A percentile compares a stretch with the other conserved stretches of the same genome.
These are phyloP conservation scores for Penicillium argentinense DNA, from an alignment of 495 filamentous ascomycete species.

Conservation along the genomic window DNA sequence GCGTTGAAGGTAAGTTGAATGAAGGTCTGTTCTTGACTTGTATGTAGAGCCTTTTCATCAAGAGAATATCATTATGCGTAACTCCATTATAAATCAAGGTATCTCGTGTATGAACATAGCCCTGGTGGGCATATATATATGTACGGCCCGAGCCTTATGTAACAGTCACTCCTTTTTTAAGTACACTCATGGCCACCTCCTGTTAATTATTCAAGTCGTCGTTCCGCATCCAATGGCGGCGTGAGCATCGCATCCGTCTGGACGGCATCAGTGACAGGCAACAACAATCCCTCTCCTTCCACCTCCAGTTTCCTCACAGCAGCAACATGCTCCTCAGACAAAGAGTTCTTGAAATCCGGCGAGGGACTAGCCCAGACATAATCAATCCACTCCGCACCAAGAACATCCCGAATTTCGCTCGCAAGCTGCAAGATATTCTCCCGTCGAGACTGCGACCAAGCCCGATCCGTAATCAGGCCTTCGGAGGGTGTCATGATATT, in stretches of 20 bases:
- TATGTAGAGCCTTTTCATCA: too few species aligned
- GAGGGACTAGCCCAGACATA: constrained; percentile 70
- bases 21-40: too few species aligned
- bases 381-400: constrained; percentile 67
- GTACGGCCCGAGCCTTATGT: too few species aligned
- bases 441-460: constrained; percentile 60
- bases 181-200: too few species aligned
- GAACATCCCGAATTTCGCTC: constrained; percentile 58
- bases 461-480: constrained; percentile 48
- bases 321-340: constrained; percentile 34
- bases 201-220: constrained; percentile 16
- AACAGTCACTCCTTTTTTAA: too few species aligned
- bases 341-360: constrained; percentile 59
- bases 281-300: constrained; percentile 2
- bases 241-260: constrained; percentile 25
- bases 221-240: constrained; percentile 32
- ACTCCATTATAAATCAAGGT: too few species aligned
- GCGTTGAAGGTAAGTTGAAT: too few species aligned
- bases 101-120: too few species aligned
- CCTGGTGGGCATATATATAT: too few species aligned
- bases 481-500: constrained; percentile 37
- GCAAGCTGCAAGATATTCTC: constrained; percentile 60
- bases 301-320: constrained; percentile 13
- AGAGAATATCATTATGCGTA: too few species aligned
- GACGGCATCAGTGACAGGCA: constrained; percentile 1